Conservation (phyloP, 2,329 filamentous ascomycete genomes). For the Cladobotryum protrusum region DNA sequence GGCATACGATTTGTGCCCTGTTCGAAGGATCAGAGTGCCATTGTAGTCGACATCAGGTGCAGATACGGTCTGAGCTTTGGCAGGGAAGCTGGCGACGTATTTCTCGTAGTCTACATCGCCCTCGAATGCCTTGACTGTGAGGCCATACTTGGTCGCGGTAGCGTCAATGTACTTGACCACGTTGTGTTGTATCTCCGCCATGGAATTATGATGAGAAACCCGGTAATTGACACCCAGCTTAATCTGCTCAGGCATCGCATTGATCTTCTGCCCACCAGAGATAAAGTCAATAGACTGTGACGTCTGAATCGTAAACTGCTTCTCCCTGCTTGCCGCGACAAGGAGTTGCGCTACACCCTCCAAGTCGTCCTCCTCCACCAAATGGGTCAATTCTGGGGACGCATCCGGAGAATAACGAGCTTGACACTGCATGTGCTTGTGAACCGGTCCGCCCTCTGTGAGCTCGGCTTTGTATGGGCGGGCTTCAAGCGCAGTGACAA, state of each 20-base stretch:
- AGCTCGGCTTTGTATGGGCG: conserved; percentile 45
- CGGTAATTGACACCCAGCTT: conserved; percentile 54
- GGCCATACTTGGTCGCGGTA: conserved; percentile 49
- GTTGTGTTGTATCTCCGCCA: conserved; percentile 43
- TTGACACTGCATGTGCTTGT: conserved; percentile 51
- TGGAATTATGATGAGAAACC: conserved; percentile 50
- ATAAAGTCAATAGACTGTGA: conserved; percentile 58
- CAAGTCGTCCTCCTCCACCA: conserved; percentile 26
- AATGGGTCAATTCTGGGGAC: conserved; percentile 31
- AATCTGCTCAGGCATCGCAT: conserved; percentile 58
- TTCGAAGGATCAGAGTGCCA: conserved; percentile 35
- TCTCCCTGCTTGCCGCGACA: conserved; percentile 14
- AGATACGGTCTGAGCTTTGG: not conserved
- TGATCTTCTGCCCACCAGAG: conserved; percentile 57
- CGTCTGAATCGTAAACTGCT: conserved; percentile 52
- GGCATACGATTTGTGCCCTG: conserved; percentile 36
- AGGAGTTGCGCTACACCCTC: conserved; percentile 24
- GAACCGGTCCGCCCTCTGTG: conserved; percentile 46
- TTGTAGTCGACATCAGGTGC: conserved; percentile 18
- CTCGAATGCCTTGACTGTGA: conserved; percentile 49
- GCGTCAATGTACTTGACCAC: conserved; percentile 42
- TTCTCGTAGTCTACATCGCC: conserved; percentile 31
- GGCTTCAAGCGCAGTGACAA: conserved; percentile 58
- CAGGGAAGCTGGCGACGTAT: conserved; percentile 9
- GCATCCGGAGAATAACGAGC: conserved; percentile 48